Conservation (phyloP, 768 basidiomycete species). For the Megacollybia marginata region DNA sequence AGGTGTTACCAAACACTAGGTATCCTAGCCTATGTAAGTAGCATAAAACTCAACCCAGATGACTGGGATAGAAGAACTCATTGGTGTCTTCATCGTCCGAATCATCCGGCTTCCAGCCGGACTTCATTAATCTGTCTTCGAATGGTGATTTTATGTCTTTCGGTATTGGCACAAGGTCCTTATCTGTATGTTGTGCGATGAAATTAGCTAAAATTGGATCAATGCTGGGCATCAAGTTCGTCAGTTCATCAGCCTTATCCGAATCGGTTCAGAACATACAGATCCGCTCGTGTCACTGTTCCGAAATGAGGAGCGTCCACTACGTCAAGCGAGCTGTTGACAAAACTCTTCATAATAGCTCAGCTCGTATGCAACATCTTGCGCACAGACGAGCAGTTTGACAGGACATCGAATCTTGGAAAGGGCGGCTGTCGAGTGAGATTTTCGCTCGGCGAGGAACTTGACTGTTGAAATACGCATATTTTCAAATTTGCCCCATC, state of each 20-base stretch:
- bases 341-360: constrained; percentile 9
- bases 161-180: neutral
- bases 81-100: neutral
- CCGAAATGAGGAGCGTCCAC: constrained; percentile 16
- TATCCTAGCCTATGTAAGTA: no score
- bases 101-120: neutral
- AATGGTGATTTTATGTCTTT: constrained; percentile 2
- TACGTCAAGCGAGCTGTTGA: constrained; percentile 9
- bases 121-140: neutral
- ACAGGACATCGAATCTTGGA: constrained; percentile 15
- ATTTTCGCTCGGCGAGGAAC: constrained; percentile 3
- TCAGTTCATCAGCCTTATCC: neutral
- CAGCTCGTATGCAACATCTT: constrained; percentile 18
- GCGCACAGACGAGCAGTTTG: constrained; percentile 14
- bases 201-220: constrained; percentile 5
- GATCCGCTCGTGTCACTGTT: constrained; percentile 3
- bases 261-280: neutral
- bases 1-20: no score
- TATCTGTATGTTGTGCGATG: neutral
- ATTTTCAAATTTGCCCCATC: neutral
- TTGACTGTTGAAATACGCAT: constrained; percentile 1
- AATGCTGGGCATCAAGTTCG: neutral
- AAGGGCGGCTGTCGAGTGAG: neutral
- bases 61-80: neutral
- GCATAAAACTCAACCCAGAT: no score